Evolutionary conservation across 164 flowering plant genomes (phyloP).

Genomic region (Liquidambar formosana): DNA sequence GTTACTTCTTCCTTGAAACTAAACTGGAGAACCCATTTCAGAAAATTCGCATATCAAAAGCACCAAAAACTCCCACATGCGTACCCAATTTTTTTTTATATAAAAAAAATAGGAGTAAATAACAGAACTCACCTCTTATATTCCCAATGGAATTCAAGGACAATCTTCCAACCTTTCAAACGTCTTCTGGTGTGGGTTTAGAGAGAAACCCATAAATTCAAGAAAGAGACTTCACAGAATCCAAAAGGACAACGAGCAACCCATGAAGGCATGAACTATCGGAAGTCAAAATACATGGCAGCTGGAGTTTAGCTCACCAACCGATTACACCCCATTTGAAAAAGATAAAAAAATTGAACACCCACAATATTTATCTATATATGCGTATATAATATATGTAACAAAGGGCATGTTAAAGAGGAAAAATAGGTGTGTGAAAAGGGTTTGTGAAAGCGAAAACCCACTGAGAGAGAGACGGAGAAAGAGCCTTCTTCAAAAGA

Average conservation of each 20-base stretch:
- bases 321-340: constrained; percentile 6
- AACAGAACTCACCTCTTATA: constrained; percentile 9
- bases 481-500: no score
- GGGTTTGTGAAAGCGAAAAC: constrained; percentile 11
- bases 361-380: background rate
- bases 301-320: constrained; percentile 43
- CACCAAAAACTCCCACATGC: no score
- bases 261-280: constrained; percentile 23
- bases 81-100: no score
- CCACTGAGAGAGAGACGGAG: no score
- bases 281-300: constrained; percentile 45
- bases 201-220: background rate
- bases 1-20: no score
- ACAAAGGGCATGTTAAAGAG: no score
- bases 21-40: background rate
- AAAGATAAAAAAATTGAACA: background rate
- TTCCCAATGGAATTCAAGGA: background rate
- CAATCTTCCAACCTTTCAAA: background rate
- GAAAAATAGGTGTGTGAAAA: background rate
- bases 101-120: background rate
- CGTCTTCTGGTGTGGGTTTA: background rate
- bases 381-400: no score
- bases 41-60: background rate
- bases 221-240: background rate
- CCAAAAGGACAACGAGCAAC: constrained; percentile 29